phyloP scores from a whole-genome alignment of 2,329 filamentous ascomycete genomes.

The Grosmannia clavigera region DNA sequence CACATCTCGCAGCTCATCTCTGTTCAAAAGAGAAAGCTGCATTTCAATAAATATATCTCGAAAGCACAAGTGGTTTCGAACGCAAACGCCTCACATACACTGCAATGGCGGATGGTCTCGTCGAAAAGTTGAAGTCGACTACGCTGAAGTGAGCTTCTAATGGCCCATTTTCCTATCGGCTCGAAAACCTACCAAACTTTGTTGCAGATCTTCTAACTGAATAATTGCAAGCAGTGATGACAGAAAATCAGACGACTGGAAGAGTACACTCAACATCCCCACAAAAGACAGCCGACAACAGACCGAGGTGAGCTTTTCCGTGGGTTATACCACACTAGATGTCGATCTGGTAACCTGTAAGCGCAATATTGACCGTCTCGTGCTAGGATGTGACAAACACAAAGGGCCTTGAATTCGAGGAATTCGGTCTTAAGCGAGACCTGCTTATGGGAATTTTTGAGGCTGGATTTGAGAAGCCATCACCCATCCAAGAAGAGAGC shows the following conservation, averaged over 20 bases:
- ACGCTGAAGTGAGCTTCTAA: slow-evolving; percentile 26
- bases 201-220: neutral
- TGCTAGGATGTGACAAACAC: slow-evolving; percentile 89
- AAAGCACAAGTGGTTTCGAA: neutral
- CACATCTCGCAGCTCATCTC: neutral
- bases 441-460: slow-evolving; percentile 99
- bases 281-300: slow-evolving; percentile 65
- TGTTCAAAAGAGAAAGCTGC: neutral
- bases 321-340: neutral
- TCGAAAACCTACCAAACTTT: neutral
- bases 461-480: slow-evolving; percentile 96
- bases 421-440: slow-evolving; percentile 89
- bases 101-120: slow-evolving; percentile 33
- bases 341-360: neutral
- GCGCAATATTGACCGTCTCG: neutral
- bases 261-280: slow-evolving; percentile 58
- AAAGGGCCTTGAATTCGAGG: slow-evolving; percentile 94
- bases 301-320: slow-evolving; percentile 50
- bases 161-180: neutral
- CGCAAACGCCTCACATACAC: slow-evolving; percentile 3
- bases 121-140: slow-evolving; percentile 40
- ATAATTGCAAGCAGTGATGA: slow-evolving; percentile 29
- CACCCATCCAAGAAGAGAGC: slow-evolving; percentile 97
- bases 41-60: neutral
- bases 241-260: slow-evolving; percentile 54